Base-by-base conservation (phyloP, 2,329 filamentous ascomycete genomes). In the Graphilbum fragrans region DNA sequence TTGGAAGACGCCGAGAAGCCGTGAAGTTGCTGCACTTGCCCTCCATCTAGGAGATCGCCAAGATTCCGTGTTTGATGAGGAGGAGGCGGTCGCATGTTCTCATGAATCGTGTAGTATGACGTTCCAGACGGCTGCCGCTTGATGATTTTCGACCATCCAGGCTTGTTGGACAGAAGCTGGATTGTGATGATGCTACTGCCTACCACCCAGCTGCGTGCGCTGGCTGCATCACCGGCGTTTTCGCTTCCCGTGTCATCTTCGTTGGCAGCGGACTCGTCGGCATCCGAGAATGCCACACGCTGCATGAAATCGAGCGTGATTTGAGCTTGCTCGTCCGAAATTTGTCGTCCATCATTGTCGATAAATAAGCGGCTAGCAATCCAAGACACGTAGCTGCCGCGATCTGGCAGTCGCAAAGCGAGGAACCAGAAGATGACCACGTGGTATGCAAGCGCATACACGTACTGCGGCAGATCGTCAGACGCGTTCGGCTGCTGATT, bases 371-470 rank as follows among this genome's bases (percentile, higher is more conserved):
- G 86, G 53, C 82, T 86, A 11, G 84, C 82, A 48, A 98, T 94
- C 85, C 86, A 94, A 22, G 79, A 78, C 39, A 95, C 87, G 49
- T 94, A 81, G 46, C 77, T 85, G 27, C 81, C 76, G 39, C 92
- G 80, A 55, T 95, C 87, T 31, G 81, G 76, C 39, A 94, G 71
- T 54, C 86, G 90, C 51, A 98, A 60, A 1, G 87, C 84, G 50
- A 98, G 70, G 57, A 96, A 98, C 92, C 92, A 98, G 56, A 94
- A 95, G 2, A 87, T 82, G 49, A 98, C 88, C 51, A 94, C 86
- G 57, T 96, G 88, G 56, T 94, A 94, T 9, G 90, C 90, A 40
- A 96, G 67, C 2, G 87, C 84, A 58, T 93, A 92, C 21, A 98
- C 86, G 57, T 98, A 98, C 58, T 92, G 84, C 5, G 88, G 87